Conservation (phyloP, 768 basidiomycete genomes). For the Mycena amicta region DNA sequence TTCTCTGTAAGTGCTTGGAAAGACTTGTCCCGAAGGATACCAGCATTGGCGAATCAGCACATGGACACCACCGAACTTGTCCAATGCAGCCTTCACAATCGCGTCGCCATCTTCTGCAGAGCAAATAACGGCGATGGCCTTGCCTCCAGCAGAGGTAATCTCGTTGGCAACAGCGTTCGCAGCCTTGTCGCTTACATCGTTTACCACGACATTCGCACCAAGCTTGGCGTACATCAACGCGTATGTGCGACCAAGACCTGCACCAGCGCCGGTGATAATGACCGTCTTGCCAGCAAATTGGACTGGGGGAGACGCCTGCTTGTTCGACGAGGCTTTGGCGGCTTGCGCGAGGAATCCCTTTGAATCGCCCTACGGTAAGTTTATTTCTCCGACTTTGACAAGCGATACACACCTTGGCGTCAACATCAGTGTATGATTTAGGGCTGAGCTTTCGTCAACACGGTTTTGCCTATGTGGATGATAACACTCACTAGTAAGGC, state of each 20-base stretch:
- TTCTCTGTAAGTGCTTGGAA: conserved; percentile 86
- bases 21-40: conserved; percentile 91
- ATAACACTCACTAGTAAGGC: conserved; percentile 58
- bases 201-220: conserved; percentile 96
- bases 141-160: conserved; percentile 81
- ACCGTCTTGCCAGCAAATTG: conserved; percentile 89
- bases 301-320: conserved; percentile 68
- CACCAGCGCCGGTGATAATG: conserved; percentile 93
- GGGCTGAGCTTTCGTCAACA: conserved; percentile 54
- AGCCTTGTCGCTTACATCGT: conserved; percentile 88
- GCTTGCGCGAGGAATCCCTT: conserved; percentile 65
- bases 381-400: too few species aligned
- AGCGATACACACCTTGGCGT: too few species aligned
- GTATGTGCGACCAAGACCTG: conserved; percentile 90
- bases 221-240: conserved; percentile 89
- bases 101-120: conserved; percentile 91
- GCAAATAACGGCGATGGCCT: conserved; percentile 79
- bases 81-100: conserved; percentile 84
- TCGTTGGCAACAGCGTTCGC: conserved; percentile 88
- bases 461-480: neutral
- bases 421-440: conserved; percentile 60
- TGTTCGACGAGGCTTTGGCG: conserved; percentile 64
- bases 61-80: conserved; percentile 88
- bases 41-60: conserved; percentile 91
- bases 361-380: too few species aligned